Percentiles rank a stretch among this genome's conserved stretches.
Conservation (phyloP, 108 stramenopile species). For the Skeletonema grethae region DNA sequence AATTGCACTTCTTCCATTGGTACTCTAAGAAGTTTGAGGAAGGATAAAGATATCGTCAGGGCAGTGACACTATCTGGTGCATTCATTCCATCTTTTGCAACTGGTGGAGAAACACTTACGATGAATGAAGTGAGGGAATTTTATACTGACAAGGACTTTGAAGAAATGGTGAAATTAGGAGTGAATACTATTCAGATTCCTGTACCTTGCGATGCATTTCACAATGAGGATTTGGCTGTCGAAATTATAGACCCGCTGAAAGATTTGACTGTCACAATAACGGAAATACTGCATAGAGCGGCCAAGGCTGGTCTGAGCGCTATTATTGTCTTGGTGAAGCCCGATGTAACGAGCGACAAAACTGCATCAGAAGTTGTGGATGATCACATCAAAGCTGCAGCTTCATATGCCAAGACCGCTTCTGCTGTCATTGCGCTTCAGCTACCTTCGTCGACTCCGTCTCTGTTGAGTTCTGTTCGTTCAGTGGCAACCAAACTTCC, state of each 20-base stretch:
- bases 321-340: conserved; percentile 45
- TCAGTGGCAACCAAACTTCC: conserved; percentile 24
- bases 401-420: conserved; percentile 38
- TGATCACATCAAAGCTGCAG: conserved; percentile 52
- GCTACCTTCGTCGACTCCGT: conserved; percentile 43
- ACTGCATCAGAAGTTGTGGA: conserved; percentile 13
- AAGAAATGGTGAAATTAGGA: conserved; percentile 59
- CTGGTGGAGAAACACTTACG: conserved; percentile 46
- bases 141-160: conserved; percentile 60
- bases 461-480: conserved; percentile 38
- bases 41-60: conserved; percentile 49
- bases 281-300: conserved; percentile 23
- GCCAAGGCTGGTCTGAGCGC: conserved; percentile 44
- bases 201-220: conserved; percentile 52
- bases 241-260: conserved; percentile 1
- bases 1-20: conserved; percentile 11
- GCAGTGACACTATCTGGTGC: conserved; percentile 71
- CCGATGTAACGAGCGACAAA: not conserved
- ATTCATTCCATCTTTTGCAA: conserved; percentile 61
- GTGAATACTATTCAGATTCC: conserved; percentile 77
- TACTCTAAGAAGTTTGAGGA: conserved; percentile 13
- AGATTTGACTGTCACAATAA: conserved; percentile 10
- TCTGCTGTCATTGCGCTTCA: conserved; percentile 48
- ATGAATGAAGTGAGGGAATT: conserved; percentile 49
- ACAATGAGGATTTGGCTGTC: no score